These are phyloP conservation scores for Rhizoclosmatium sp. DNA, from an alignment of 192 early-diverging fungal species.

Conservation along the genomic window DNA sequence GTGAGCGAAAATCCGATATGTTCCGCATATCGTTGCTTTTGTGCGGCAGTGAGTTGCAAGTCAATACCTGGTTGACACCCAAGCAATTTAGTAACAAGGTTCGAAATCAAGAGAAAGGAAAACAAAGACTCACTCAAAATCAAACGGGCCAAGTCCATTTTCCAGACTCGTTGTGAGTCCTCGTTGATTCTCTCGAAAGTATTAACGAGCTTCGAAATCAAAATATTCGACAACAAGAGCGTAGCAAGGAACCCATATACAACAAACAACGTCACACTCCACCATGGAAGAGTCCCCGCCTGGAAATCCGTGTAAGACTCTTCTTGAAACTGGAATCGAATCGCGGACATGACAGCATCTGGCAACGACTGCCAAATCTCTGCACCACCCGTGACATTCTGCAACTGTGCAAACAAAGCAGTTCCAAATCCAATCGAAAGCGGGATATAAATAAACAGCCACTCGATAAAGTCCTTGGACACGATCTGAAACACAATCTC, in stretches of 20 bases:
- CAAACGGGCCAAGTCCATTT: conserved; percentile 16
- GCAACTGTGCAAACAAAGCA: conserved; percentile 26
- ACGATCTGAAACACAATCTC: conserved; percentile 25
- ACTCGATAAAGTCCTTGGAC: conserved; percentile 20
- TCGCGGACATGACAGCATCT: conserved; percentile 31
- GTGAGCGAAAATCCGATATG: too few relatives aligned
- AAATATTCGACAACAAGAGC: conserved; percentile 31
- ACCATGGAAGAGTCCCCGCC: background rate
- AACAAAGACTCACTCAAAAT: conserved; percentile 18
- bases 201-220: conserved; percentile 30
- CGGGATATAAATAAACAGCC: conserved; percentile 9
- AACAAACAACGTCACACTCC: background rate
- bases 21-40: too few relatives aligned
- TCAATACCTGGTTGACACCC: too few relatives aligned
- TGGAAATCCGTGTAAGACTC: conserved; percentile 13
- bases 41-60: too few relatives aligned
- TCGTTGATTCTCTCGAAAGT: conserved; percentile 13
- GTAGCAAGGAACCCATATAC: conserved; percentile 14
- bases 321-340: conserved; percentile 34
- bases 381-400: conserved; percentile 19
- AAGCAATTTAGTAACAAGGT: too few relatives aligned
- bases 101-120: too few relatives aligned
- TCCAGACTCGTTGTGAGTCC: conserved; percentile 22
- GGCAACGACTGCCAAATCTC: background rate
- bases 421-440: conserved; percentile 27